Conservation (phyloP, 305 asterid species). For the Plantago lanceolata region DNA sequence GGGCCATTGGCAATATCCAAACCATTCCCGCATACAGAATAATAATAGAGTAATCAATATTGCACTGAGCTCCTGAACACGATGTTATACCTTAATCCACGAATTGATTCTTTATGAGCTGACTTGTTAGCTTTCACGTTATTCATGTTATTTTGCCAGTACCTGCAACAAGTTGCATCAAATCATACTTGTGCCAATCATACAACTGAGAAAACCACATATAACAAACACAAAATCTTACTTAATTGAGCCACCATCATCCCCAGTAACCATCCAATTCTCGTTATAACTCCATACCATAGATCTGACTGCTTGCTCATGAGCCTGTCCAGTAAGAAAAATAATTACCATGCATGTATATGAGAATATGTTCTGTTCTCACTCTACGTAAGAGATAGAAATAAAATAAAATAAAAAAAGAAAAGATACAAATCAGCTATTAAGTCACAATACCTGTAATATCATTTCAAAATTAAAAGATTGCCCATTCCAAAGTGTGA, state of each 20-base stretch:
- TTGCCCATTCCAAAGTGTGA: constrained; percentile 98
- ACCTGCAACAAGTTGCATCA: constrained; percentile 51
- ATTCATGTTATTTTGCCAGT: constrained; percentile 98
- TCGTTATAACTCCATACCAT: constrained; percentile 99
- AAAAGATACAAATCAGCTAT: constrained; percentile 2
- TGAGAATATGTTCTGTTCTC: too few species aligned
- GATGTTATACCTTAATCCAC: constrained; percentile 77
- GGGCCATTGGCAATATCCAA: background rate
- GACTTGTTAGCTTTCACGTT: constrained; percentile 94
- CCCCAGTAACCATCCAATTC: constrained; percentile 99
- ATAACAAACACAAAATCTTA: constrained; percentile 30
- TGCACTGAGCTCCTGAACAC: constrained; percentile 22
- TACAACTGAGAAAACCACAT: constrained; percentile 17
- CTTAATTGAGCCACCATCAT: constrained; percentile 97
- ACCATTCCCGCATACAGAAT: constrained; percentile 10
- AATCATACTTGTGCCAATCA: constrained; percentile 23
- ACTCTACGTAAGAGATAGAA: constrained; percentile 20
- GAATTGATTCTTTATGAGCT: constrained; percentile 98
- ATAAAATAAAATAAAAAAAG: background rate
- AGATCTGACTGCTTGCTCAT: constrained; percentile 96
- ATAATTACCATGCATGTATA: background rate
- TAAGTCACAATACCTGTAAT: constrained; percentile 62
- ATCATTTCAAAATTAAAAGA: constrained; percentile 98
- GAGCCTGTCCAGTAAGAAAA: constrained; percentile 62
- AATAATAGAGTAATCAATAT: constrained; percentile 8